A percentile compares a stretch with the other conserved stretches of the same genome.
Evolutionary conservation across 1,139 yeast genomes (phyloP).

Genomic region (Nadsonia commutata): DNA sequence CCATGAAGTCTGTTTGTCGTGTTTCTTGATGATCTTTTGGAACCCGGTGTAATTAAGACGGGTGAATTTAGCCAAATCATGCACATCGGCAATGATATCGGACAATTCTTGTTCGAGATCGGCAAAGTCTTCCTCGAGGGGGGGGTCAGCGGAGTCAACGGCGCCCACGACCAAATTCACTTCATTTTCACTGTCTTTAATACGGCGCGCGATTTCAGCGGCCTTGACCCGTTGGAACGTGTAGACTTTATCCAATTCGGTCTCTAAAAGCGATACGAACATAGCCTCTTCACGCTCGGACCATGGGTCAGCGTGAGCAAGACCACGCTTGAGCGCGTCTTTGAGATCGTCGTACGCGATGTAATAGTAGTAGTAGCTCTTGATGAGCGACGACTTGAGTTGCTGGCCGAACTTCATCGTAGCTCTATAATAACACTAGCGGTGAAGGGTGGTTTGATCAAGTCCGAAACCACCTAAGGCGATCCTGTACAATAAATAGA

Average conservation of each 20-base stretch:
- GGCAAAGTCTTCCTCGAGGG: constrained; percentile 69
- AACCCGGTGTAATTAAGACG: constrained; percentile 91
- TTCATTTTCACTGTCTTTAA: constrained; percentile 61
- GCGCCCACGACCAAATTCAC: constrained; percentile 50
- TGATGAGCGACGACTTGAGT: constrained; percentile 27
- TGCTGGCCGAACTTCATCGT: constrained; percentile 30
- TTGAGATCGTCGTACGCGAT: constrained; percentile 84
- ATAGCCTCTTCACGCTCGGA: constrained; percentile 63
- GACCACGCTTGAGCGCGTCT: constrained; percentile 55
- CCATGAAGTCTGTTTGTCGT: constrained; percentile 80
- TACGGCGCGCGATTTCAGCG: constrained; percentile 68
- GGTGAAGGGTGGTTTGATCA: no score
- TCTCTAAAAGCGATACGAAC: constrained; percentile 58
- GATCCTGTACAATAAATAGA: no score
- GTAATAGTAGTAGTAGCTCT: constrained; percentile 77
- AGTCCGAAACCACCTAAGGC: no score
- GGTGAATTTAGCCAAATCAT: constrained; percentile 86
- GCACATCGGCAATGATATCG: constrained; percentile 93
- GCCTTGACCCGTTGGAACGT: constrained; percentile 79
- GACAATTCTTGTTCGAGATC: constrained; percentile 82
- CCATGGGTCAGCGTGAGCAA: constrained; percentile 39
- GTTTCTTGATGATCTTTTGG: constrained; percentile 89
- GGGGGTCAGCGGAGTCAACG: constrained; percentile 14
- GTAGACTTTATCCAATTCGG: constrained; percentile 80
- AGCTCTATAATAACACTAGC: no score